Evolutionary conservation across 495 filamentous ascomycete genomes (phyloP).

Genomic region (Podospora pseudoanserina): DNA sequence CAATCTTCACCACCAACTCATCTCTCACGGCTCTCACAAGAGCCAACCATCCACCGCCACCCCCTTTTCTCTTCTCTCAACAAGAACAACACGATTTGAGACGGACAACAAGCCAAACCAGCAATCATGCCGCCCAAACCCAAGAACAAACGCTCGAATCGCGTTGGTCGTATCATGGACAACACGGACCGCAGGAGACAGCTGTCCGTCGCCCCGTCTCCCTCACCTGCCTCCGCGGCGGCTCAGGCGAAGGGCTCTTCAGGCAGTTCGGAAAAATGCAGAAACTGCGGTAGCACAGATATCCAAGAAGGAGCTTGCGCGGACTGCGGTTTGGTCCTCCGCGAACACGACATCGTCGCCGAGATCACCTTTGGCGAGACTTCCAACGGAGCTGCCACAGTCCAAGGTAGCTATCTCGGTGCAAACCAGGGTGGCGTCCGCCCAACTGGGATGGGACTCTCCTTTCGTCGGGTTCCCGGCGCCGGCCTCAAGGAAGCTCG

Average conservation of each 20-base stretch:
- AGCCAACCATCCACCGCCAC: neutral
- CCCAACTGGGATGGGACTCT: constrained; percentile 40
- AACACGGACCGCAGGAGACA: neutral
- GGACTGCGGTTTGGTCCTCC: constrained; percentile 76
- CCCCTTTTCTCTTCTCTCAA: neutral
- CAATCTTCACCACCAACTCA: neutral
- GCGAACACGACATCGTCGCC: constrained; percentile 80
- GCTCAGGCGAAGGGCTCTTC: constrained; percentile 7
- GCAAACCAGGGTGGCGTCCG: constrained; percentile 64
- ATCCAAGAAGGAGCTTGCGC: constrained; percentile 63
- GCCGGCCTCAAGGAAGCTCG: constrained; percentile 47
- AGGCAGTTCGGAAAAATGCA: constrained; percentile 28
- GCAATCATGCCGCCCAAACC: neutral
- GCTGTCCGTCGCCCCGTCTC: neutral
- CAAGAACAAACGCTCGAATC: neutral
- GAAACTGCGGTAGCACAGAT: constrained; percentile 35
- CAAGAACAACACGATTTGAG: neutral
- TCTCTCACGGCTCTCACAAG: neutral
- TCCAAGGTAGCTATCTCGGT: constrained; percentile 82
- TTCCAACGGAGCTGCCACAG: constrained; percentile 77
- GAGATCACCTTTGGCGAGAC: constrained; percentile 88
- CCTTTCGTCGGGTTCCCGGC: constrained; percentile 37
- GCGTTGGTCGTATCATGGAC: neutral
- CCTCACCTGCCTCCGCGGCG: constrained; percentile 8
- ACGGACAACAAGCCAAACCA: neutral